Evolutionary conservation across 768 basidiomycete genomes (phyloP), one percentile per base, ranked within the genome.

Genomic region (Xerocomus potaroensis): DNA sequence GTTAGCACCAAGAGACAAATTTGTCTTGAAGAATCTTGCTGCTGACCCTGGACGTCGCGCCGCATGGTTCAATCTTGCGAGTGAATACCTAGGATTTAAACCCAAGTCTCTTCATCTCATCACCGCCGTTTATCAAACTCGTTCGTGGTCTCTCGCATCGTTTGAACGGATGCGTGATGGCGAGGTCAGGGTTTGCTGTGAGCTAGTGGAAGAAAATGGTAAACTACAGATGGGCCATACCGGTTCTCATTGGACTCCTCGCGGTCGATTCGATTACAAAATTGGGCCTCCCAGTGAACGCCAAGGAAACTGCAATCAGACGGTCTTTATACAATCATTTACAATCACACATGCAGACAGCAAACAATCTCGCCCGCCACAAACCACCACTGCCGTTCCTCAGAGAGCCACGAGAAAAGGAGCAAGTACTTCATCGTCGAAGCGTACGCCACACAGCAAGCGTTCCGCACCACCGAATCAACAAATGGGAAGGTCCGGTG

Each of bases 111-210:
- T 44, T 16, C 12, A 44, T 12, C 24, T 44, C 4, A 44, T 44
- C 22, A 44, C 43, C 5, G 43, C 33, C 5, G 16, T 44, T 12
- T 44, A 33, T 35, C 15, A 16, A 44, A 44, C 43, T 3, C 16
- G 24, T 5, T 44, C 43, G 8, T 44, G 43, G 43, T 44, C 43
- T 5, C n/a, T 44, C 19, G 43, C 33, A 14, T 44, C 33, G 8
- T 44, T 44, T 15, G 24, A 35, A 3, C 24, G 15, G 8, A 24
- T 5, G 15, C 23, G 24, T 33, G 33, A 32, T 35, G 33, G 29
- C 23, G 33, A 26, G 11, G 23, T 27, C 15, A n/a, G 8, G 14
- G 33, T 44, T 11, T 26, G 32, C n/a, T 44, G 43, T 8, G 43
- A 44, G 23, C n/a, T 44, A 23, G 24, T 44, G 22, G 43, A 44